Evolutionary conservation across 2,329 filamentous ascomycete species (phyloP), one percentile per base, ranked within the genome.

Genomic region (Dactylella cylindrospora): DNA sequence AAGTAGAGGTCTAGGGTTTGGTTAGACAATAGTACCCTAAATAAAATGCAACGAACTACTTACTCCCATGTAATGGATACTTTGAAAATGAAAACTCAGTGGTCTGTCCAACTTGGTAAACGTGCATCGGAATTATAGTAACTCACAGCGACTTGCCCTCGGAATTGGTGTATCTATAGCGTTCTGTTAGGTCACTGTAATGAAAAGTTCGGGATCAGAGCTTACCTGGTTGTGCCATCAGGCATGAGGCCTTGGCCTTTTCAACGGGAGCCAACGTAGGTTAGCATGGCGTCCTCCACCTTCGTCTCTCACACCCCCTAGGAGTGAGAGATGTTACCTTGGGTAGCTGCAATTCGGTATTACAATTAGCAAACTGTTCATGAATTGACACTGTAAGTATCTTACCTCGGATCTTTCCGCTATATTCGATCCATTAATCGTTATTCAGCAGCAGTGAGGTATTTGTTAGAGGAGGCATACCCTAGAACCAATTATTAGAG

Each of bases 21-120:
- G 7, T 47, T 28, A 47, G 41, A n/a, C 17, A 9, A 9, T 32
- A 10, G 9, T 20, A 5, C 15, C 43, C 19, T 15, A 12, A 12
- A 12, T 12, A 12, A 28, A 28, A 12, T 3, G n/a, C 12, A 6
- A n/a, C 4, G 10, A 7, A 32, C n/a, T 13, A 53, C 55, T 10
- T 61, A 61, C 55, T 25, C 93, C 93, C 93, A 98, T 98, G 79
- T 97, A 98, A 79, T 97, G 93, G 59, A 97, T 83, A 65, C 98
- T 81, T 23, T 31, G 36, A 23, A n/a, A 13, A 12, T 25, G 45
- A 51, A 23, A 59, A 96, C 31, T 5, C n/a, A 31, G 7, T n/a
- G 3, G n/a, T 10, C 13, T 19, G 4, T 6, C 17, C 10, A n/a
- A n/a, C n/a, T n/a, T n/a, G n/a, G n/a, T n/a, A n/a, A n/a, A n/a